These are phyloP conservation scores for Coniochaeta sp. DNA, from an alignment of 2,329 filamentous ascomycete genomes.

Conservation along the genomic window DNA sequence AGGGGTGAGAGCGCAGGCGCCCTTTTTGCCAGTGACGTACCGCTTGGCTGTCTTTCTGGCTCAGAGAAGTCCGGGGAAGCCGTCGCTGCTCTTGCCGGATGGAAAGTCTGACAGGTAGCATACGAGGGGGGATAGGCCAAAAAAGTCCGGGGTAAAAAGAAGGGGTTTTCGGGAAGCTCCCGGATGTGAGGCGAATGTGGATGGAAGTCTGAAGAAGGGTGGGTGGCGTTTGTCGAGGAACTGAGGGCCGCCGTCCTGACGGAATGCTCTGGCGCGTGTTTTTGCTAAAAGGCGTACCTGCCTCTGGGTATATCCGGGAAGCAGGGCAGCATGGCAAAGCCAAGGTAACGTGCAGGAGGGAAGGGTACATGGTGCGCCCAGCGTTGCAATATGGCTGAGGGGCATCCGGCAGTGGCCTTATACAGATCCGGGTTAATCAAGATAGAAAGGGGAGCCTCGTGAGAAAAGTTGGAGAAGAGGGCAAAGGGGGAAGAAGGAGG, in stretches of 20 bases:
- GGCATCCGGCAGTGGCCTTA: neutral
- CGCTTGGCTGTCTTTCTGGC: neutral
- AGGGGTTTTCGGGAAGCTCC: conserved; percentile 1
- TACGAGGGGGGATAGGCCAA: neutral
- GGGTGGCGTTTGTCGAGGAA: neutral
- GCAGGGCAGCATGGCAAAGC: neutral
- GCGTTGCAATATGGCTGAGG: conserved; percentile 2
- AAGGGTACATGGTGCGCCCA: neutral
- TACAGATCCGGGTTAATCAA: conserved; percentile 4
- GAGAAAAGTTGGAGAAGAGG: neutral
- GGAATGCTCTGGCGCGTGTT: neutral
- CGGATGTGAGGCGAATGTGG: neutral
- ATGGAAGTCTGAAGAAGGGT: neutral
- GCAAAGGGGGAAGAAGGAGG: neutral
- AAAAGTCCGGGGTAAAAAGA: neutral
- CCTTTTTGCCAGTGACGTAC: neutral
- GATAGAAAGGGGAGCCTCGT: neutral
- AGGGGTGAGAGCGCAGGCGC: neutral
- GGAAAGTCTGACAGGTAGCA: neutral
- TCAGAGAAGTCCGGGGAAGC: neutral
- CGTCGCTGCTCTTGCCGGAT: neutral
- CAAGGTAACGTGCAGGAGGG: neutral
- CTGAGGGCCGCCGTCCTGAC: conserved; percentile 3
- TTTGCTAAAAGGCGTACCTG: conserved; percentile 1
- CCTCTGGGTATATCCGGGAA: neutral